Evolutionary conservation across 345 rosid species (phyloP).

Genomic region (Dimocarpus longan): DNA sequence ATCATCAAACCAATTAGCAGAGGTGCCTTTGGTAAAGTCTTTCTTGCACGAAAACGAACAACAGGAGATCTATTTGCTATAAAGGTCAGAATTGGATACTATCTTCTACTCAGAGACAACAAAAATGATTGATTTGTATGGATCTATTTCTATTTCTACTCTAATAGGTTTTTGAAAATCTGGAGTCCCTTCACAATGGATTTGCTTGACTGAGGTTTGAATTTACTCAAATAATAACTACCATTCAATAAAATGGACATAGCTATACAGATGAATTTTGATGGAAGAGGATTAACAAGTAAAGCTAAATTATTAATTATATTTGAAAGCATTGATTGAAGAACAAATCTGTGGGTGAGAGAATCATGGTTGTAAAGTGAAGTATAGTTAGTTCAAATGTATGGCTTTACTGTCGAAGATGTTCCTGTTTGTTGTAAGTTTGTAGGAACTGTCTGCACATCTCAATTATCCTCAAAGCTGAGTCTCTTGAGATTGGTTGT

Average conservation of each 20-base stretch:
- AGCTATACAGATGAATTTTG: not conserved
- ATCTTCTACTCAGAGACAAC: not conserved
- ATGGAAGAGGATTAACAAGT: not conserved
- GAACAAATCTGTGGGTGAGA: not conserved
- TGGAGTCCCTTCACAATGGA: not conserved
- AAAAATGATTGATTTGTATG: not conserved
- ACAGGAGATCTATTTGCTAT: conserved; percentile 91
- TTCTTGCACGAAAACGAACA: conserved; percentile 79
- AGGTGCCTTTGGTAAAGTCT: conserved; percentile 89
- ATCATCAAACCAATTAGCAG: conserved; percentile 84
- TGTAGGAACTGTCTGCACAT: not conserved
- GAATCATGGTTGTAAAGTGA: not conserved
- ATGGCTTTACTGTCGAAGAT: not conserved
- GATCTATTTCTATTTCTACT: not conserved
- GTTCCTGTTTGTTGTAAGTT: not conserved
- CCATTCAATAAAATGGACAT: not conserved
- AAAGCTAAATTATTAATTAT: too few relatives aligned
- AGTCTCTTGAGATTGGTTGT: not conserved
- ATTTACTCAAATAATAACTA: not conserved
- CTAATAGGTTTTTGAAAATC: not conserved
- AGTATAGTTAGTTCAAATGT: not conserved
- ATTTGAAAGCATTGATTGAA: not conserved
- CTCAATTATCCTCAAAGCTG: not conserved
- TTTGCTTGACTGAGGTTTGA: not conserved
- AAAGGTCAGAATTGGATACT: conserved; percentile 47